Percentiles rank a stretch among this genome's conserved stretches.
Conservation (phyloP, 2,329 filamentous ascomycete species). For the Aaosphaeria arxii region DNA sequence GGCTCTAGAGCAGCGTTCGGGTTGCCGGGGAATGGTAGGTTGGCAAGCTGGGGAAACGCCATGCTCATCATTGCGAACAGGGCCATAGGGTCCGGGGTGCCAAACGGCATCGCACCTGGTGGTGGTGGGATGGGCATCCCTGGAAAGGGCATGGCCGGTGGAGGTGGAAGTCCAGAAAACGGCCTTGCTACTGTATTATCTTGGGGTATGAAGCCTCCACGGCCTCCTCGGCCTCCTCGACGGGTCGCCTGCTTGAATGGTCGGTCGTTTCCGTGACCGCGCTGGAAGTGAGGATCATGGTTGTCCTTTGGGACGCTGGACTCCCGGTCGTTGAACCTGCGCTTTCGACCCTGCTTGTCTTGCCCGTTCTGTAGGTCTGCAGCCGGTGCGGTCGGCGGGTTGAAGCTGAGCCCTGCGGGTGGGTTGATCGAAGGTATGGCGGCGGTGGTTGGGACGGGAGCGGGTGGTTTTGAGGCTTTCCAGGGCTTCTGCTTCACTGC, state of each 20-base stretch:
- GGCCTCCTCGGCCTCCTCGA: constrained; percentile 38
- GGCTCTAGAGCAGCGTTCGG: background rate
- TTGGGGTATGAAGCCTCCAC: constrained; percentile 15
- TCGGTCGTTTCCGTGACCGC: constrained; percentile 37
- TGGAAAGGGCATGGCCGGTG: constrained; percentile 25
- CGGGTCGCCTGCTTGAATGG: constrained; percentile 58
- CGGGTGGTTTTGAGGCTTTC: constrained; percentile 24
- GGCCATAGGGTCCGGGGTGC: constrained; percentile 60
- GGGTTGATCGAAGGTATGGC: constrained; percentile 17
- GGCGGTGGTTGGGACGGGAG: constrained; percentile 17
- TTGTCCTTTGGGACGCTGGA: constrained; percentile 41
- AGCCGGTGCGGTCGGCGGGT: constrained; percentile 20
- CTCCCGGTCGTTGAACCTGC: constrained; percentile 55
- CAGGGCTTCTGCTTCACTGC: constrained; percentile 58
- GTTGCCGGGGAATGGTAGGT: constrained; percentile 34
- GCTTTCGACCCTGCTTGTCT: constrained; percentile 49
- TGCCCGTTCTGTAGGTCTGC: constrained; percentile 4
- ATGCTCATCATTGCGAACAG: constrained; percentile 56
- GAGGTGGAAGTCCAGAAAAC: constrained; percentile 21
- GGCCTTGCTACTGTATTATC: background rate
- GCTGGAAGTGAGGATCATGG: constrained; percentile 38
- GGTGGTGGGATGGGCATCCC: constrained; percentile 40
- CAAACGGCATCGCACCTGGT: constrained; percentile 48
- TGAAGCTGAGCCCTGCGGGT: constrained; percentile 14
- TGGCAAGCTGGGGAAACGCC: constrained; percentile 41